phyloP scores from a whole-genome alignment of 148 eudicot species.

The Drosera capensis region DNA sequence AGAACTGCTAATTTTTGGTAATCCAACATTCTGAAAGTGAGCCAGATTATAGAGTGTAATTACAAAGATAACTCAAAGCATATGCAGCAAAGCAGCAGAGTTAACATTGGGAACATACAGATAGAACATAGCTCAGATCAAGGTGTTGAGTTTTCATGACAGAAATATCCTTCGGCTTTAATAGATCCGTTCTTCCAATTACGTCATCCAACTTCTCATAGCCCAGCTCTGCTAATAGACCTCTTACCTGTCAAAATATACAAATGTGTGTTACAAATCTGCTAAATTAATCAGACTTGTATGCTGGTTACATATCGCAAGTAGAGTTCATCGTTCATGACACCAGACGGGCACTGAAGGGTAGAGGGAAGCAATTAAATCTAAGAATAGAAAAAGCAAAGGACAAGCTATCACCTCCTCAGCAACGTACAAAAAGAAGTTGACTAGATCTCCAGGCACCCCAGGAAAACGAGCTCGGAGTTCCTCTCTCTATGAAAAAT shows the following conservation, averaged over 20 bases:
- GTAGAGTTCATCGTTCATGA: not conserved
- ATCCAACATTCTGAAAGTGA: conserved; percentile 61
- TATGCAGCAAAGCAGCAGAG: not conserved
- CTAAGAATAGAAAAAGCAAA: not conserved
- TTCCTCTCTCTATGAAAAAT: conserved; percentile 63
- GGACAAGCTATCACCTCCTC: conserved; percentile 56
- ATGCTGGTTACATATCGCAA: no score
- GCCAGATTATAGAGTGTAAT: not conserved
- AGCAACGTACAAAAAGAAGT: conserved; percentile 90
- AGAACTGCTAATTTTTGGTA: conserved; percentile 81
- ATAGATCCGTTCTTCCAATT: conserved; percentile 75
- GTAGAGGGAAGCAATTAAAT: not conserved
- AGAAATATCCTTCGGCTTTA: conserved; percentile 79
- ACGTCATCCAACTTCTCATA: conserved; percentile 84
- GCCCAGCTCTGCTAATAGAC: conserved; percentile 92
- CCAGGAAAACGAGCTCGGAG: conserved; percentile 97
- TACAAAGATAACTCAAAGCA: not conserved
- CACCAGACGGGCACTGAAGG: not conserved
- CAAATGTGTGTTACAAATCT: not conserved
- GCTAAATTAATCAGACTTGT: not conserved
- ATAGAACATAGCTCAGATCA: conserved; percentile 67
- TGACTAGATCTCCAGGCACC: conserved; percentile 97
- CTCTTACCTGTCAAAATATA: conserved; percentile 55
- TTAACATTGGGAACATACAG: conserved; percentile 35
- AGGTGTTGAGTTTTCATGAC: conserved; percentile 96